These are phyloP conservation scores for Evansstolkia leycettana DNA, from an alignment of 495 filamentous ascomycete genomes.

Conservation along the genomic window DNA sequence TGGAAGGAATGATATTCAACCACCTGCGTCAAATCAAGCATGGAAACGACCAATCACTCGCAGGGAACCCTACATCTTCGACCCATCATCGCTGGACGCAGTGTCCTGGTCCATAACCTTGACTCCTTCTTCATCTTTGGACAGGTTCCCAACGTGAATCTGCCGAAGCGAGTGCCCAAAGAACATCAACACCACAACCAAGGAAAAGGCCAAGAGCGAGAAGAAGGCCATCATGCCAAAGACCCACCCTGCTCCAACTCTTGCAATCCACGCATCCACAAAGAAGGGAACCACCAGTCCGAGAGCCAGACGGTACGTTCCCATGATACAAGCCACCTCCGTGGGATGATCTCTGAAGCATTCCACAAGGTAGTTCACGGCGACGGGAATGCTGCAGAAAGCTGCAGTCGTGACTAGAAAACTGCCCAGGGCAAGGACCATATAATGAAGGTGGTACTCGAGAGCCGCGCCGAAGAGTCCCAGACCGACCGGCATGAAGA, in stretches of 20 bases:
- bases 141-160: no score
- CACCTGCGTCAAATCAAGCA: no score
- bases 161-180: no score
- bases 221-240: constrained; percentile 32
- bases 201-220: neutral
- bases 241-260: constrained; percentile 26
- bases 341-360: constrained; percentile 18
- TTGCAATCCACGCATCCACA: constrained; percentile 19
- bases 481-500: no score
- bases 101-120: no score
- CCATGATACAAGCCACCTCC: constrained; percentile 19
- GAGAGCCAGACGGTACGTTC: constrained; percentile 19
- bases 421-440: constrained; percentile 25
- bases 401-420: constrained; percentile 25
- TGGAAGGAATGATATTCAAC: no score
- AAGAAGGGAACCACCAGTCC: constrained; percentile 25
- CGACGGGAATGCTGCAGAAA: constrained; percentile 17
- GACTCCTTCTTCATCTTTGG: no score
- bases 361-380: constrained; percentile 31
- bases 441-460: constrained; percentile 26
- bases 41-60: no score
- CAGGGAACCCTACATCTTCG: no score
- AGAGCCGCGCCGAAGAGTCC: constrained; percentile 31
- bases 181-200: no score
- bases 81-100: no score